These are phyloP conservation scores for Epichloe elymi DNA, from an alignment of 2,329 filamentous ascomycete species.

Conservation along the genomic window DNA sequence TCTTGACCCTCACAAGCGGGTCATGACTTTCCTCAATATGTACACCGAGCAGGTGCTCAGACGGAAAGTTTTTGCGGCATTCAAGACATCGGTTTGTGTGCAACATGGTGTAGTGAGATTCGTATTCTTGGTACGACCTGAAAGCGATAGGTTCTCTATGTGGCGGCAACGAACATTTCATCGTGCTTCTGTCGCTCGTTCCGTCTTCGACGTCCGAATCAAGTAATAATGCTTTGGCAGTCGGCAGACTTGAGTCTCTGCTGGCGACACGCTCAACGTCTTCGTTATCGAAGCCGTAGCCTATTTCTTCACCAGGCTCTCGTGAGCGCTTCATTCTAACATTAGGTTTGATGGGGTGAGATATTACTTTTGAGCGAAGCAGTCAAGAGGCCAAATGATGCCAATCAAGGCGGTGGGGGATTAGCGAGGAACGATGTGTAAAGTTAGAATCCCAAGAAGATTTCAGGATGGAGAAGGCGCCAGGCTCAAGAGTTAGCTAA, in stretches of 20 bases:
- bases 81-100: slow-evolving; percentile 78
- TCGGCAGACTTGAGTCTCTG: slow-evolving; percentile 11
- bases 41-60: slow-evolving; percentile 61
- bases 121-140: slow-evolving; percentile 64
- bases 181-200: slow-evolving; percentile 31
- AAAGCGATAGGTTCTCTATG: slow-evolving; percentile 63
- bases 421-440: background rate
- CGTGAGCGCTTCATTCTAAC: slow-evolving; percentile 49
- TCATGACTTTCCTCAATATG: slow-evolving; percentile 93
- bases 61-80: slow-evolving; percentile 87
- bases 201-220: slow-evolving; percentile 29
- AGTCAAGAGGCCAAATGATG: background rate
- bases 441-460: background rate
- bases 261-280: slow-evolving; percentile 8
- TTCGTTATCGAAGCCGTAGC: slow-evolving; percentile 13
- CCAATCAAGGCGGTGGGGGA: background rate
- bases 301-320: slow-evolving; percentile 38
- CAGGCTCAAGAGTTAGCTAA: background rate
- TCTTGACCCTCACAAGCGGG: slow-evolving; percentile 55
- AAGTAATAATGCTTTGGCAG: slow-evolving; percentile 46
- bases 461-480: background rate
- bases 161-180: slow-evolving; percentile 72
- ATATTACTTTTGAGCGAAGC: slow-evolving; percentile 6
- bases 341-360: slow-evolving; percentile 1
- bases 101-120: slow-evolving; percentile 68